Evolutionary conservation across 2,329 filamentous ascomycete genomes (phyloP).

Genomic region (Diplodia seriata): DNA sequence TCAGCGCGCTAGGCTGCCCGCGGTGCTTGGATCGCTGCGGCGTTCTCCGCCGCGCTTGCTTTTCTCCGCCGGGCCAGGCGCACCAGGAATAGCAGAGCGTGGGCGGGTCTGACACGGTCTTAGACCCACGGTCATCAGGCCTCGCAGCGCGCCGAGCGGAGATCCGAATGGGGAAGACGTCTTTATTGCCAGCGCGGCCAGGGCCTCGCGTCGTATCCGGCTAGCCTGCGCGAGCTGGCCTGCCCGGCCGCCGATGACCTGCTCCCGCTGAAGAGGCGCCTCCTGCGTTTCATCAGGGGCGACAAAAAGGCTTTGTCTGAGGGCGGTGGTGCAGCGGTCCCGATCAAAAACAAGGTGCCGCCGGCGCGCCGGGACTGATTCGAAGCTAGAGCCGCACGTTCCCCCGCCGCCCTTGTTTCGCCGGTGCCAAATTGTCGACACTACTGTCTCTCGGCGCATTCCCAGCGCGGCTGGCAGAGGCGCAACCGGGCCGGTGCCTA

Average conservation of each 20-base stretch:
- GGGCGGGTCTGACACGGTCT: conserved; percentile 30
- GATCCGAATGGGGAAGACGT: conserved; percentile 32
- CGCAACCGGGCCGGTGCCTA: conserved; percentile 25
- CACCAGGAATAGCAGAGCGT: conserved; percentile 20
- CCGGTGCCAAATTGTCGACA: conserved; percentile 6
- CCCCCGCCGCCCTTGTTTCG: conserved; percentile 24
- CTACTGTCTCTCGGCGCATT: conserved; percentile 28
- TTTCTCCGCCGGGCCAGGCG: conserved; percentile 26
- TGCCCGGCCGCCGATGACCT: conserved; percentile 6
- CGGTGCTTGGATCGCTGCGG: conserved; percentile 23
- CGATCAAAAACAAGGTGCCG: conserved; percentile 20
- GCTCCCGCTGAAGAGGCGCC: conserved; percentile 12
- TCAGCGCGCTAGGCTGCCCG: conserved; percentile 16
- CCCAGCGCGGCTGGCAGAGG: conserved; percentile 17
- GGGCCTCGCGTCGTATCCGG: conserved; percentile 29
- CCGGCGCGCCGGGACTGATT: conserved; percentile 10
- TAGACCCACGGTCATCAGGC: conserved; percentile 32
- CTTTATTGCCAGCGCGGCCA: conserved; percentile 31
- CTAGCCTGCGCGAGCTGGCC: conserved; percentile 14
- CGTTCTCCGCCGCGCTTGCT: conserved; percentile 31
- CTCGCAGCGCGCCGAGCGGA: conserved; percentile 32
- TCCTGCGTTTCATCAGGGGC: conserved; percentile 10
- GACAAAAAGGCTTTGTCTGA: conserved; percentile 28
- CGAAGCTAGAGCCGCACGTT: conserved; percentile 28
- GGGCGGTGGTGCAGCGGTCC: conserved; percentile 26